phyloP scores from a whole-genome alignment of 2,329 filamentous ascomycete genomes.

The Diplodia mutila region DNA sequence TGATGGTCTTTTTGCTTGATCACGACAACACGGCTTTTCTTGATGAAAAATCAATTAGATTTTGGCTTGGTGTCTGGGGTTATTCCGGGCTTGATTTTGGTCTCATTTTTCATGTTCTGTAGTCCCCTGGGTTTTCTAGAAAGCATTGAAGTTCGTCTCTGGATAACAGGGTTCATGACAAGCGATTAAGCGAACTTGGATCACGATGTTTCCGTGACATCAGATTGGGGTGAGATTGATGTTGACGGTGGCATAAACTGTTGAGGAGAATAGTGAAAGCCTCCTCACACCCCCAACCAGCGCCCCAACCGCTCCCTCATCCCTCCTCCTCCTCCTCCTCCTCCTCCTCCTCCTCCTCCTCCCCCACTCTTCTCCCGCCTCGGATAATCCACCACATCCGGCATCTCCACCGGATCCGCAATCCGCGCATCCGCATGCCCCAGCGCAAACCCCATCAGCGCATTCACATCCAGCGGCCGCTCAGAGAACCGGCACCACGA shows the following conservation, averaged over 20 bases:
- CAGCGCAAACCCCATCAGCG: neutral
- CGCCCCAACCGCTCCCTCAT: no score
- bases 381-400: neutral
- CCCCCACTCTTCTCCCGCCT: no score
- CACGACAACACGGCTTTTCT: neutral
- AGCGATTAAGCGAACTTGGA: no score
- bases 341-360: no score
- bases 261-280: no score
- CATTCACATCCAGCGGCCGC: neutral
- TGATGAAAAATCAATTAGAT: neutral
- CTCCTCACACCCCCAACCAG: no score
- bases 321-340: no score
- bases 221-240: no score
- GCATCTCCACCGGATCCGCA: neutral
- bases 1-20: neutral
- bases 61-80: neutral
- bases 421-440: neutral
- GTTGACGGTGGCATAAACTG: no score
- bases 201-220: no score
- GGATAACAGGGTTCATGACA: neutral
- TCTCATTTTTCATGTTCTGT: neutral
- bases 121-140: neutral
- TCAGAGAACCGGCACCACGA: no score
- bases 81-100: neutral
- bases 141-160: neutral